phyloP scores from a whole-genome alignment of 208 protist species.

The Leishmania guyanensis region DNA sequence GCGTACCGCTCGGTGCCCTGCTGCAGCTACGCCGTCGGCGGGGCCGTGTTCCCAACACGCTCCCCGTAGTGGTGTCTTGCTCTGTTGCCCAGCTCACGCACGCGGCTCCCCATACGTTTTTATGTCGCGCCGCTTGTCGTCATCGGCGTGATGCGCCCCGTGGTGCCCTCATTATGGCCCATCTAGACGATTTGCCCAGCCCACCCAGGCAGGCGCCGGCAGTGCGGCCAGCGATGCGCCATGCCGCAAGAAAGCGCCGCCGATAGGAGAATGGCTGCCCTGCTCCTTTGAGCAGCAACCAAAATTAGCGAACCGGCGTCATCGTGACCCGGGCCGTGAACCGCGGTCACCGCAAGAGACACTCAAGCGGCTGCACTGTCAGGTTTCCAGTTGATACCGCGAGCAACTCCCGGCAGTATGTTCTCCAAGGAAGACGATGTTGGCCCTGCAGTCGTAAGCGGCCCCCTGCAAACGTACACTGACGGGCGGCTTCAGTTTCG shows the following conservation, averaged over 20 bases:
- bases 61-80: background rate
- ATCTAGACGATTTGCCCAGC: background rate
- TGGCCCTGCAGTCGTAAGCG: background rate
- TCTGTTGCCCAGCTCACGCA: background rate
- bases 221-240: background rate
- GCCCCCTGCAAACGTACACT: background rate
- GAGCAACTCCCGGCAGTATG: background rate
- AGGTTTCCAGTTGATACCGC: background rate
- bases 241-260: background rate
- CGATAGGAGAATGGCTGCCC: background rate
- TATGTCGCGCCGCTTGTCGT: background rate
- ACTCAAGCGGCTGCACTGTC: background rate
- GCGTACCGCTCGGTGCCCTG: background rate
- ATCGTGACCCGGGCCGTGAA: background rate
- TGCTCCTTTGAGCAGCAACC: no score
- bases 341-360: background rate
- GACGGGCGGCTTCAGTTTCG: background rate
- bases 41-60: background rate
- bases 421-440: background rate
- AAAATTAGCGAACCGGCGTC: no score
- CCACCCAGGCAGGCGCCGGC: background rate
- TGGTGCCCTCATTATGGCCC: background rate
- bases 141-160: background rate
- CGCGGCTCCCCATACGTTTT: background rate
- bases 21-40: background rate